These are phyloP conservation scores for Taphrina betulina DNA, from an alignment of 1,139 yeast species.

Conservation along the genomic window DNA sequence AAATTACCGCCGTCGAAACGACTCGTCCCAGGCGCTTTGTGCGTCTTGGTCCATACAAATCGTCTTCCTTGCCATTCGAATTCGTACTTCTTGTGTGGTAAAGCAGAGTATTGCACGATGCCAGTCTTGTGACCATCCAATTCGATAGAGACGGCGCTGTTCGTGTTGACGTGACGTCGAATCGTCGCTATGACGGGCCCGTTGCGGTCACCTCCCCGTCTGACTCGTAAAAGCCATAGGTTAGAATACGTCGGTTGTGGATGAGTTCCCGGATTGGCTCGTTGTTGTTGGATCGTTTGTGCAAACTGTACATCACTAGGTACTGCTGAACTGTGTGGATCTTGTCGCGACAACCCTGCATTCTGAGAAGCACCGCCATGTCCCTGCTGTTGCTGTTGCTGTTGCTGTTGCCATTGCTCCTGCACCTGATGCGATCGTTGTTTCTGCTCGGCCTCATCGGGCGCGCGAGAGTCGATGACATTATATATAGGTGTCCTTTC, in stretches of 20 bases:
- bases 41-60: conserved; percentile 14
- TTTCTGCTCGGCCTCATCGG: conserved; percentile 16
- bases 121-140: conserved; percentile 5
- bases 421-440: conserved; percentile 5
- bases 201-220: conserved; percentile 21
- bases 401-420: background rate
- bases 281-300: background rate
- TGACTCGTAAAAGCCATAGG: conserved; percentile 2
- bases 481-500: conserved; percentile 22
- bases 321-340: background rate
- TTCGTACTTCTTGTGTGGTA: conserved; percentile 16
- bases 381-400: background rate
- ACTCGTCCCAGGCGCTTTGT: conserved; percentile 9
- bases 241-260: background rate
- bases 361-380: background rate
- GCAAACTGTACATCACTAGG: conserved; percentile 7
- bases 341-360: conserved; percentile 8
- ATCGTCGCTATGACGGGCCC: conserved; percentile 15
- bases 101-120: conserved; percentile 10
- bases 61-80: conserved; percentile 6
- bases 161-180: conserved; percentile 13
- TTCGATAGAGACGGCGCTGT: conserved; percentile 19
- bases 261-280: conserved; percentile 1
- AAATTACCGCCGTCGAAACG: conserved; percentile 9
- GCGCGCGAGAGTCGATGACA: conserved; percentile 21